Base-by-base conservation (phyloP, 495 filamentous ascomycete genomes). In the Talaromyces ruber region DNA sequence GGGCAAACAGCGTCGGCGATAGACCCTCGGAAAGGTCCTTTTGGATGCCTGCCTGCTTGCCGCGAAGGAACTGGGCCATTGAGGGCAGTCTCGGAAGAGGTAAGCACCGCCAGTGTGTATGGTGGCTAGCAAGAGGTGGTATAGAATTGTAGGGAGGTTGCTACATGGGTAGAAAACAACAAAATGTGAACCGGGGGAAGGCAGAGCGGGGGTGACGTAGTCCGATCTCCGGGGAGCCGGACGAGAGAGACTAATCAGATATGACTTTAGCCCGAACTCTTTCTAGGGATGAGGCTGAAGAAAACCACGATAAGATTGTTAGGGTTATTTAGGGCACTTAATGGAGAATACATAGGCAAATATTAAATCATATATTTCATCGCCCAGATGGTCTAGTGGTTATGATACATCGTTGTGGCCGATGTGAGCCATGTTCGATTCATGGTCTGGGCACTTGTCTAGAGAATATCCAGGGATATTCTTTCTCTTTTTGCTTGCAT, bases 11-110 rank as follows among this genome's bases (percentile, higher is more conserved):
- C 51, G 87, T 87, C 26, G 90, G 82, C 39, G 82, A 76, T 59
- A 97, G 81, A 56, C 86, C 86, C 12, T 88, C 85, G 26, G 93
- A 96, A 37, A 98, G 82, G 75, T 98, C 94, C 71, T 84, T 89
- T 70, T 91, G 88, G 59, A 98, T 86, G 60, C 94, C 94, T 59
- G 91, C 85, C 79, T 98, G 94, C 81, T 94, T 96, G 39, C 90
- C 88, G 64, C 94, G 82, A 65, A 98, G 74, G 71, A 97, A 93
- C 65, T 88, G 85, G 45, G 91, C 86, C 92, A 94, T 95, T 24
- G 39, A 52, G 45, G 59, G 59, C 16, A 60, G 22, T 58, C 21
- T 58, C 18, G 14, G 12, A 22, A 12, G 32, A 32, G 16, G 1
- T 32, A 58, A 25, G 18, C 26, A 16, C 25, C 16, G 25, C 29